Percentiles rank a stretch among this genome's conserved stretches.
These are phyloP conservation scores for Caryopteris hybrid DNA, from an alignment of 305 asterid genomes.

Conservation along the genomic window DNA sequence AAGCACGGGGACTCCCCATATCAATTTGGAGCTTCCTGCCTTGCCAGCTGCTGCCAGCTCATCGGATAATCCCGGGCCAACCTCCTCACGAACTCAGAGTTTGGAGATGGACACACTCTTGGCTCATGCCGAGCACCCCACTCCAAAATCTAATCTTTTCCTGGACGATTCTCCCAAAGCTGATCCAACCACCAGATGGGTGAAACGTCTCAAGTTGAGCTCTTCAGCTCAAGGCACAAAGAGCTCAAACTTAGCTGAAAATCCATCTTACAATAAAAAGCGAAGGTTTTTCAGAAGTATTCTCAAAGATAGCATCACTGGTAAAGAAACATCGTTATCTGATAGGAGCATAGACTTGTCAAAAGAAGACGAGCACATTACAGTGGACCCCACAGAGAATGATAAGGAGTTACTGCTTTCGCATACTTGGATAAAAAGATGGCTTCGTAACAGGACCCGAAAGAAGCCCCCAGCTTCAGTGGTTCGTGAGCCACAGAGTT, in stretches of 20 bases:
- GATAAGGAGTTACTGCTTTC: conserved; percentile 32
- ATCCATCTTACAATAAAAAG: conserved; percentile 28
- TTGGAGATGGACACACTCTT: conserved; percentile 53
- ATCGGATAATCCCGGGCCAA: conserved; percentile 32
- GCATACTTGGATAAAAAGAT: conserved; percentile 68
- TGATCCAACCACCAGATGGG: conserved; percentile 56
- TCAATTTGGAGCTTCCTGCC: conserved; percentile 39
- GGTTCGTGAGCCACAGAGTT: conserved; percentile 43
- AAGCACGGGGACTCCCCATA: conserved; percentile 25
- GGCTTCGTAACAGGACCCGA: conserved; percentile 34
- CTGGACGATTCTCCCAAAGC: conserved; percentile 14
- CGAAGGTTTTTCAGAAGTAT: conserved; percentile 14
- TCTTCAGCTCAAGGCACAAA: conserved; percentile 39
- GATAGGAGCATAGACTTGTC: conserved; percentile 20
- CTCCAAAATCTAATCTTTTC: conserved; percentile 18
- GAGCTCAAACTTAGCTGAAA: conserved; percentile 31
- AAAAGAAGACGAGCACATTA: conserved; percentile 18
- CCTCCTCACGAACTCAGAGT: conserved; percentile 71
- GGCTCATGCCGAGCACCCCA: conserved; percentile 38
- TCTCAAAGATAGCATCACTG: conserved; percentile 7
- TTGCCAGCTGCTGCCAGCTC: conserved; percentile 24
- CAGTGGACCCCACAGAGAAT: conserved; percentile 8
- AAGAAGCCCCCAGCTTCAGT: conserved; percentile 28
- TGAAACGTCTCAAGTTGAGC: conserved; percentile 58
- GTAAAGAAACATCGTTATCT: conserved; percentile 15